These are phyloP conservation scores for Phytophthora hibernalis DNA, from an alignment of 352 stramenopile genomes.

Conservation along the genomic window DNA sequence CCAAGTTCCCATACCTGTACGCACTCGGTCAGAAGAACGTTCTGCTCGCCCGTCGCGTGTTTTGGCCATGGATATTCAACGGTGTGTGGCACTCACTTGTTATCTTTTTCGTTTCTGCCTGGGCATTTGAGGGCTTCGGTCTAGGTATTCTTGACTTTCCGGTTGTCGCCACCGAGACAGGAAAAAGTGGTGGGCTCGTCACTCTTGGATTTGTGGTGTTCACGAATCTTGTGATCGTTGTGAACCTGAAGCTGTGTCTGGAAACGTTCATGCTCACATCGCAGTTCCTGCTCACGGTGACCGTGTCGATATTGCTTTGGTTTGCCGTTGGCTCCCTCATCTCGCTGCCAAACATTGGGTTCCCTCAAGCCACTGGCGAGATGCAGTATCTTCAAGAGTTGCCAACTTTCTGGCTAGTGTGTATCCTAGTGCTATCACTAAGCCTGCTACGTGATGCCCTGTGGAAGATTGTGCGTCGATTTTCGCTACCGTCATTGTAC, in stretches of 20 bases:
- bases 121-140: slow-evolving; percentile 61
- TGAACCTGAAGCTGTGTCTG: slow-evolving; percentile 81
- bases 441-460: slow-evolving; percentile 72
- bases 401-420: slow-evolving; percentile 70
- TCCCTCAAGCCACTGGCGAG: slow-evolving; percentile 70
- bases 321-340: slow-evolving; percentile 73
- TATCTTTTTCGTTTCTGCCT: slow-evolving; percentile 84
- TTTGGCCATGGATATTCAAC: slow-evolving; percentile 86
- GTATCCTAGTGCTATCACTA: slow-evolving; percentile 62
- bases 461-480: slow-evolving; percentile 77
- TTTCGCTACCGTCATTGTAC: slow-evolving; percentile 72
- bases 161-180: slow-evolving; percentile 46
- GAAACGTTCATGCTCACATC: slow-evolving; percentile 80
- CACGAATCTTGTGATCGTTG: slow-evolving; percentile 77
- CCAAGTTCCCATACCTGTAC: slow-evolving; percentile 74
- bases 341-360: slow-evolving; percentile 51
- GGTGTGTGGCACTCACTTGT: slow-evolving; percentile 85
- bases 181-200: slow-evolving; percentile 61
- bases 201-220: slow-evolving; percentile 85
- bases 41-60: slow-evolving; percentile 63
- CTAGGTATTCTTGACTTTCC: slow-evolving; percentile 31
- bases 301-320: slow-evolving; percentile 66
- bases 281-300: slow-evolving; percentile 69
- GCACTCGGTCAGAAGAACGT: slow-evolving; percentile 74
- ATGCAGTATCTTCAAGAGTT: slow-evolving; percentile 70